A percentile compares a stretch with the other conserved stretches of the same genome.
These are phyloP conservation scores for Hevea brasiliensis DNA, from an alignment of 345 rosid genomes.

Conservation along the genomic window DNA sequence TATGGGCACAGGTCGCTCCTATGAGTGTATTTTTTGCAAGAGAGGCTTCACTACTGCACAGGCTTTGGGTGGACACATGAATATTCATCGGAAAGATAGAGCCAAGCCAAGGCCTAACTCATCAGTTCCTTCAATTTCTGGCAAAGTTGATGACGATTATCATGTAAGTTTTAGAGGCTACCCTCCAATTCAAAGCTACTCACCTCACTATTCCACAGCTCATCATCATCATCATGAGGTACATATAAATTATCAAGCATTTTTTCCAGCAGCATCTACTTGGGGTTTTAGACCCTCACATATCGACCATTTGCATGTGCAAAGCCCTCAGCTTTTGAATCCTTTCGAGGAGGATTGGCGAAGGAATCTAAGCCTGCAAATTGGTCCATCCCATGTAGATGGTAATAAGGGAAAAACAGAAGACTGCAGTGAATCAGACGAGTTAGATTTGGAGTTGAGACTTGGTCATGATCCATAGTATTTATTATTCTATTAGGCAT, in stretches of 20 bases:
- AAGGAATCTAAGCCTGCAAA: constrained; percentile 18
- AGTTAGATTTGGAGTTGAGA: constrained; percentile 33
- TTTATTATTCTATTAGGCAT: background rate
- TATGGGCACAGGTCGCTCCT: constrained; percentile 16
- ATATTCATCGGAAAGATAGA: constrained; percentile 33
- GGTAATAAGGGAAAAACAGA: constrained; percentile 4
- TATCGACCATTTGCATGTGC: constrained; percentile 29
- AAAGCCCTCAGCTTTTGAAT: constrained; percentile 27
- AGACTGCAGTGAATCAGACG: too few species aligned
- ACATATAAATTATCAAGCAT: constrained; percentile 19
- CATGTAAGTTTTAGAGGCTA: constrained; percentile 21
- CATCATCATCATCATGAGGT: constrained; percentile 16
- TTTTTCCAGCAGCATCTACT: constrained; percentile 3
- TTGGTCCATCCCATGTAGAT: constrained; percentile 32
- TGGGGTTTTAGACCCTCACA: constrained; percentile 23
- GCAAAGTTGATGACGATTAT: constrained; percentile 27
- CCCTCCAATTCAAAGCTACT: constrained; percentile 32
- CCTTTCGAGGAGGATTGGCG: constrained; percentile 26
- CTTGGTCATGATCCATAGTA: constrained; percentile 27
- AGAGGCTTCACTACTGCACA: constrained; percentile 33
- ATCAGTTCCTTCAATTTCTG: constrained; percentile 20
- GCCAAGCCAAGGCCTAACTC: constrained; percentile 17
- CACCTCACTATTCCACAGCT: constrained; percentile 19
- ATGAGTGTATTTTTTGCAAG: constrained; percentile 33
- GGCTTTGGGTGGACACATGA: constrained; percentile 36